Evolutionary conservation across 352 stramenopile species (phyloP), one percentile per base, ranked within the genome.

Genomic region (Paralagenidium karlingii): DNA sequence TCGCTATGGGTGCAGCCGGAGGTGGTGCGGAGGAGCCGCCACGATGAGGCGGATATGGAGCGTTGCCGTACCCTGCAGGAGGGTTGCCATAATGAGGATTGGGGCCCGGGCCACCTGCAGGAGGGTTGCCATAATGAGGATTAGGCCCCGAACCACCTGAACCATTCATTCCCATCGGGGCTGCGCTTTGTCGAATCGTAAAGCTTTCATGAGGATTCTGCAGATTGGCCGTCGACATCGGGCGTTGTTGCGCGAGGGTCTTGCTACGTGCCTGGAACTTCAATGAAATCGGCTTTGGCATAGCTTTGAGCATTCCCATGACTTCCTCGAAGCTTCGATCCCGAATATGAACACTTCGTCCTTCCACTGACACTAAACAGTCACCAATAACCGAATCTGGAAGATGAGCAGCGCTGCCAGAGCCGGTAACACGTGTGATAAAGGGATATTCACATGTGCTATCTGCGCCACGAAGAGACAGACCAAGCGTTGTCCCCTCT

Each of bases 291-390:
- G 78, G 78, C 51, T 92, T 92, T 27, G 80, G 75, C 70, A 92
- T 85, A 21, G 73, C 65, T 54, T 89, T 89, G 36, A 92, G 68
- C 58, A 88, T 69, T 21, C 60, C 61, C 78, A 92, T 92, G 19
- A 89, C 74, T 53, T 89, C 78, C 34, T 92, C 77, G 38, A 92
- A 92, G 5, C 71, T 68, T 56, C 81, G 86, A 57, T 88, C 69
- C 10, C 69, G 74, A 42, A 66, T 49, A 34, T 91, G 77, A 20
- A 87, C 74, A 26, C 74, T 88, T 11, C 68, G 68, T n/a, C 74
- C 74, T 27, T 88, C 71, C 21, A 91, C 66, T 12, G 73, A 86
- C 8, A 87, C 76, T 19, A 91, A 51, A 18, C 57, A 66, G 48
- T 91, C 77, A 28, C 82, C 81, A 32, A 84, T 47, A 30, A 83